Evolutionary conservation across 140 eudicot genomes (phyloP).

Genomic region (Anethum foeniculum): DNA sequence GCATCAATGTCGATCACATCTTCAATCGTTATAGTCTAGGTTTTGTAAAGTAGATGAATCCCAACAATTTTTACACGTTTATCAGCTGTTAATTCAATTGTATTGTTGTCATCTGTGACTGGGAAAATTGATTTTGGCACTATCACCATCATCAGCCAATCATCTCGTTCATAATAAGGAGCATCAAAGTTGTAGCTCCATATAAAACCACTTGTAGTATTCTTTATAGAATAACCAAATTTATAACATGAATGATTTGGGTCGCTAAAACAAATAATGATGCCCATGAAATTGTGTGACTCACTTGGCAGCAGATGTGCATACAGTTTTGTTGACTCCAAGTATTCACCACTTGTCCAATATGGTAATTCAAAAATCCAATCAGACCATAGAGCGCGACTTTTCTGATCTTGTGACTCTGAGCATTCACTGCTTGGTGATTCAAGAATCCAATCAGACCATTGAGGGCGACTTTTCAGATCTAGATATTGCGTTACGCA

Average conservation of each 20-base stretch:
- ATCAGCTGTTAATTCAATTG: not conserved
- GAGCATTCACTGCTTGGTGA: no score
- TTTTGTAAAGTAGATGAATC: not conserved
- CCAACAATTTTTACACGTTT: not conserved
- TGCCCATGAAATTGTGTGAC: not conserved
- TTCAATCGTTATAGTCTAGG: not conserved
- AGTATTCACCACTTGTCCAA: not conserved
- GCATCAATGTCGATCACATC: not conserved
- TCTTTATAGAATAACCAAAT: not conserved
- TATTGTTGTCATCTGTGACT: not conserved
- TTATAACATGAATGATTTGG: no score
- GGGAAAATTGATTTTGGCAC: not conserved
- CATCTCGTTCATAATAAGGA: no score
- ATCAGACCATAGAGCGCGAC: no score
- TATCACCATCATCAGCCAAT: not conserved
- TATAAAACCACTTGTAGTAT: not conserved
- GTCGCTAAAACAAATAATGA: not conserved
- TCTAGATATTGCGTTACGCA: not conserved
- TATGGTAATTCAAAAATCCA: not conserved
- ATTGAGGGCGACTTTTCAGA: not conserved
- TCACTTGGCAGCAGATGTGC: not conserved
- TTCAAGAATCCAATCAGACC: no score
- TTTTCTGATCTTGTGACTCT: no score
- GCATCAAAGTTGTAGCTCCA: not conserved
- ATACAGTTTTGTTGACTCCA: not conserved